Base-by-base conservation (phyloP, 192 early-diverging fungal genomes). In the Coemansia sp. region DNA sequence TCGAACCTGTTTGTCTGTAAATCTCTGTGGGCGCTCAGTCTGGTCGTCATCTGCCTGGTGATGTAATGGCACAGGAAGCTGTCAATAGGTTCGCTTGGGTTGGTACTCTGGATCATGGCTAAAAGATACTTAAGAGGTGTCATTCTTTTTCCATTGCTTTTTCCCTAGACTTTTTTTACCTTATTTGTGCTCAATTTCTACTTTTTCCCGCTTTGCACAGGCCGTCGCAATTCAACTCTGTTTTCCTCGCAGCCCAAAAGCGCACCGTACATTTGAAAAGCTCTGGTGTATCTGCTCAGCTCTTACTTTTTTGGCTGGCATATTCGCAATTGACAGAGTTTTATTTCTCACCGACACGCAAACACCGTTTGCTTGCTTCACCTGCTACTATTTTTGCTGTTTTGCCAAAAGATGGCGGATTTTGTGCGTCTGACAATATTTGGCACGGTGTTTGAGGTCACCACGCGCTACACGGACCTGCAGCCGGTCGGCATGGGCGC, bases 401-500 rank as follows among this genome's bases (percentile, higher is more conserved):
- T 49, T 49, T 17, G 26, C 39, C 43, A 49, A 49, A 55, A 55
- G 25, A 89, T 90, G 87, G 86, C 85, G 22, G 86, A 89, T 72
- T 88, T 89, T 81, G 83, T 88, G 41, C 87, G 89, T 60, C 82
- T 90, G 27, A 87, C 89, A 37, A 89, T 93, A 51, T 93, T 92
- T 72, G 91, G 91, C 68, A 93, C 90, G 31, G 86, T 90, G 25
- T 92, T 92, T 57, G 91, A 91, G 77, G 88, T 94, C 35, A 94
- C 90, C 21, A 90, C 88, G 51, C 79, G 88, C 74, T 97, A 97
- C 86, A 88, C 90, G 9, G 89, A 94, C 80, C 83, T 97, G 51
- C 89, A 95, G 71, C 92, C 95, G 8, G 91, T 98, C 19, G 96
- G 96, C 29, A 94, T 97, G 91, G 96, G 96, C 41, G 93, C 96